Evolutionary conservation across 2,329 filamentous ascomycete species (phyloP), one percentile per base, ranked within the genome.

Genomic region (Neurospora sp.): DNA sequence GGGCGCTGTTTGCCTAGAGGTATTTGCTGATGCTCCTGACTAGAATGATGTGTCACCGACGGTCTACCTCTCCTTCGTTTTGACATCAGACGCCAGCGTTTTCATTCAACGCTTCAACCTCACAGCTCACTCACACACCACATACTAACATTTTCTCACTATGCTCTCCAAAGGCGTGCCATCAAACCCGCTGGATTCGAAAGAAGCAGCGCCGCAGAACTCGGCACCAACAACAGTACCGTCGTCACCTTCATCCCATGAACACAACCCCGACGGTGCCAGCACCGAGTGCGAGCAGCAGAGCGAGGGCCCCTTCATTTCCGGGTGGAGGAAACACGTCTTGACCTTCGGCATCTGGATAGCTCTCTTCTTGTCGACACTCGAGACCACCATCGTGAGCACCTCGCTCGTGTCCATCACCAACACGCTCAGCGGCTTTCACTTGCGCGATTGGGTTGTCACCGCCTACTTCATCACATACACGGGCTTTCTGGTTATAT

Each of bases 361-460:
- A 46, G 43, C 43, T 46, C 76, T 83, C 3, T 80, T 85, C 46
- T 77, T 86, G 2, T 81, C 83, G 0, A 81, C 80, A 0, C 76
- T 84, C 3, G 84, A 86, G 71, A 83, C 80, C 8, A 84, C 83
- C 4, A 85, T 85, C 36, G 82, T 86, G n/a, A 83, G 81, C 76
- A 85, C 84, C 0, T 81, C 84, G 8, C 76, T 86, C 0, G 80
- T 85, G 0, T 80, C 82, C 28, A 84, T 85, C 42, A 80, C 78
- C 2, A 78, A 80, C 62, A 75, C 78, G 4, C 76, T 84, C 4
- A 70, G 76, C 10, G 79, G 78, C 8, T 82, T 81, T 52, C 73
- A 77, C 8, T 73, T 78, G 43, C 74, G 76, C n/a, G 77, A 76
- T 42, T 85, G 84, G 84, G 78, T 86, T 4, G 81, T 85, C 13